Percentiles rank a stretch among this genome's conserved stretches.
These are phyloP conservation scores for Pyrrhoderma lamaoense DNA, from an alignment of 1,284 basidiomycete species.

Conservation along the genomic window DNA sequence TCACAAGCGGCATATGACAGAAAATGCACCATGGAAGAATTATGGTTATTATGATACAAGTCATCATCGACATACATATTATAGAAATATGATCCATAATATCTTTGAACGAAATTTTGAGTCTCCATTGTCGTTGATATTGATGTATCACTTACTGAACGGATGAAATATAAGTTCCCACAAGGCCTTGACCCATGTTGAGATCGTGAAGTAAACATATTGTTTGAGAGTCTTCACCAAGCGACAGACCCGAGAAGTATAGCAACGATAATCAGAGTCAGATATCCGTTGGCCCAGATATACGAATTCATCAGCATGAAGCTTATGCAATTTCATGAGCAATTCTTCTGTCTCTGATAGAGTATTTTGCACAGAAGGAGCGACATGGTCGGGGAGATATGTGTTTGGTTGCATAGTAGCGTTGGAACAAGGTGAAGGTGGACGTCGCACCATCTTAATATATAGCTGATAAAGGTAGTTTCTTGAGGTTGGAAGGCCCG, in stretches of 20 bases:
- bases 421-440: constrained; percentile 5
- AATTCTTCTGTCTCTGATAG: neutral
- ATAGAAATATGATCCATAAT: constrained; percentile 19
- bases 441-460: constrained; percentile 13
- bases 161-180: constrained; percentile 21
- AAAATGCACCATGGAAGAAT: constrained; percentile 22
- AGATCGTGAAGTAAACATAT: constrained; percentile 18
- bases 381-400: neutral
- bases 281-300: constrained; percentile 17
- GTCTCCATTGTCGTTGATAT: neutral
- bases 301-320: constrained; percentile 24
- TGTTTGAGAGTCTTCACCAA: constrained; percentile 14
- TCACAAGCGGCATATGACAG: constrained; percentile 18
- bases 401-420: neutral
- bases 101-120: constrained; percentile 7
- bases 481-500: too few relatives aligned
- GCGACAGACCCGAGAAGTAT: constrained; percentile 18
- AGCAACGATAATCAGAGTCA: constrained; percentile 11
- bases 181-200: constrained; percentile 20
- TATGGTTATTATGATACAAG: constrained; percentile 20
- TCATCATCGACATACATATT: constrained; percentile 18
- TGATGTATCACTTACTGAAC: constrained; percentile 19
- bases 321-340: constrained; percentile 16
- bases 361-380: neutral
- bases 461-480: too few relatives aligned